Base-by-base conservation (phyloP, 75 land plant species). In the Isoetes taiwanensis region DNA sequence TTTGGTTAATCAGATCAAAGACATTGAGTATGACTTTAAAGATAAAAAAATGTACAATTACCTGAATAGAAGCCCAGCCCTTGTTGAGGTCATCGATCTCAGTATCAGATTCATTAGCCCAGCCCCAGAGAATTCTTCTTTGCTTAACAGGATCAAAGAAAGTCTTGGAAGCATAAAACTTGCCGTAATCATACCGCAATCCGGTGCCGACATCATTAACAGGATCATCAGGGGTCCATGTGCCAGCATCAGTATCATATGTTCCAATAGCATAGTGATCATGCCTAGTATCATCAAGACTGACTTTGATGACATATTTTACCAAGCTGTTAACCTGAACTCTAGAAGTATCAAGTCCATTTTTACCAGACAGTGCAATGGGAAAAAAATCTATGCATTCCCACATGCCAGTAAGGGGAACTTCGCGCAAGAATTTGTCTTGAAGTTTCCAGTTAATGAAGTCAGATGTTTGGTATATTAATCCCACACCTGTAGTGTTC, bases 331-430 rank as follows among this genome's bases (percentile, higher is more conserved):
- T 71, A 0, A 62, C 61, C 21, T 78, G 80, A 25, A 64, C 61
- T 5, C 37, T 31, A 4, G 81, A 79, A 2, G 80, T 79, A 43
- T 86, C 93, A 12, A 87, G 24, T 2, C 82, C 88, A 2, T 31
- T 35, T 17, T 8, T n/a, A 0, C 56, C 70, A 0, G 42, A 35
- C 14, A 35, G 58, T 5, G 76, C 62, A 3, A 87, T 74, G 1
- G 89, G 84, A 43, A 61, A 88, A 63, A 88, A 84, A 65, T 88
- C 95, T 1, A 84, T 78, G 58, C 89, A 84, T 65, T 88, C 95
- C 95, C 95, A 88, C 95, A 84, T 88, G 9, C 95, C 94, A 4
- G 94, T 83, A 23, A 63, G 72, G 5, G 75, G 55, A n/a, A 84
- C 94, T 0, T 35, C 56, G 42, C 78, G 84, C 17, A 83, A 48